Base-by-base conservation (phyloP, 1,284 basidiomycete genomes). In the Cutaneotrichosporon mucoides region DNA sequence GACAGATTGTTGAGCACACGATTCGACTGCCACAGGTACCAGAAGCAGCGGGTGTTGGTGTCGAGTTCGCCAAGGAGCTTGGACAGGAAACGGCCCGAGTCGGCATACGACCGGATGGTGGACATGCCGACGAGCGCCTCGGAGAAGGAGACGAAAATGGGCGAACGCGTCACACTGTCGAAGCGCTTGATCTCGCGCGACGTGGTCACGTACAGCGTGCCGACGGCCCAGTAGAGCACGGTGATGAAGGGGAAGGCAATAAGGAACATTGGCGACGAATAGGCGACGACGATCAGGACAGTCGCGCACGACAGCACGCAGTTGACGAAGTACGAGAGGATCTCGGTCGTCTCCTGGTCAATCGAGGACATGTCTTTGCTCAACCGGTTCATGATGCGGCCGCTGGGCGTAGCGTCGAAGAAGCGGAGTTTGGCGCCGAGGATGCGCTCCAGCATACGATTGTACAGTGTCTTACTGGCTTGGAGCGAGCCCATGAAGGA, bases 121-220 rank as follows among this genome's bases (percentile, higher is more conserved):
- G 76, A 73, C 60, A 82, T 79, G 16, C 82, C 82, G 4, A 75
- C 72, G 11, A 79, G 66, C 13, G 71, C 74, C 57, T 79, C 77
- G 15, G 73, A 70, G 70, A 84, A 84, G 57, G 77, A 79, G n/a
- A 81, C 79, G 56, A 84, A 83, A 60, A 84, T 80, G 13, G 83
- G 83, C 15, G 81, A 82, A 61, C 82, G 80, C 34, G 80, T 80
- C 11, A 80, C 79, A 46, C 69, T 71, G 64, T 84, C 83, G 37
- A 82, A 75, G 12, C 83, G 80, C 73, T 84, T 84, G 63, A 83
- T 74, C 63, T 83, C 82, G 42, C 82, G 76, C 11, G 76, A 80
- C 8, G 80, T 79, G 5, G 74, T 68, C 16, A 82, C 72, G 70
- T 83, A 83, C 11, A 79, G 62, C 3, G 72, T 61, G 0, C 81